Evolutionary conservation across 352 stramenopile genomes (phyloP), one percentile per base, ranked within the genome.

Genomic region (Pythium oligandrum): DNA sequence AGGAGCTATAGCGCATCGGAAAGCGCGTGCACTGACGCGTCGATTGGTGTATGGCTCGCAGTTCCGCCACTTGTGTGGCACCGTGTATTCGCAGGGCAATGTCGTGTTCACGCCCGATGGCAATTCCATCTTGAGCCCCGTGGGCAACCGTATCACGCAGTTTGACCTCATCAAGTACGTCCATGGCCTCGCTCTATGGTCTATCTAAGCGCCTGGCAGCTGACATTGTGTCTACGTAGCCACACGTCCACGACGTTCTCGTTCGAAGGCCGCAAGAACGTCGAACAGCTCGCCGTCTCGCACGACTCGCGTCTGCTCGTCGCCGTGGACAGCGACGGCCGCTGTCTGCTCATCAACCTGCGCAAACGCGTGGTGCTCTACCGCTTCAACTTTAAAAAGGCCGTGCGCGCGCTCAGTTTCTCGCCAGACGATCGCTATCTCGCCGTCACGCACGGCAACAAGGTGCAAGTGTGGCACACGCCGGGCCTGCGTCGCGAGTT

Each of bases 311-410:
- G 88, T 2, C 68, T 97, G 39, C 71, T 98, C 48, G 46, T 98
- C 11, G 85, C 89, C 8, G 76, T 97, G 48, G 92, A 96, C 62
- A 80, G 87, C 47, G 93, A 98, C 36, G 93, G 93, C 35, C 86
- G 89, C 45, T 93, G 75, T 48, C 64, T 98, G 40, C 69, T 98
- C 42, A 76, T 97, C 33, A 97, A 97, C 68, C 71, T 97, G 43
- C 79, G 80, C 58, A 88, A 89, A 32, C 75, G 86, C 33, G 76
- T 92, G 6, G 87, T 98, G 44, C 71, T 98, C 17, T 95, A 98
- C 64, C 84, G 92, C 48, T 96, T 98, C 71, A 93, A 97, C 70
- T 97, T 98, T 55, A 97, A 97, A 65, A 85, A 93, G 50, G 85
- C 73, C 39, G 88, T 98, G 32, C 64, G 75, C 5, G 84, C 88